phyloP scores from a whole-genome alignment of 305 asterid species.

The Solanum hybrid region DNA sequence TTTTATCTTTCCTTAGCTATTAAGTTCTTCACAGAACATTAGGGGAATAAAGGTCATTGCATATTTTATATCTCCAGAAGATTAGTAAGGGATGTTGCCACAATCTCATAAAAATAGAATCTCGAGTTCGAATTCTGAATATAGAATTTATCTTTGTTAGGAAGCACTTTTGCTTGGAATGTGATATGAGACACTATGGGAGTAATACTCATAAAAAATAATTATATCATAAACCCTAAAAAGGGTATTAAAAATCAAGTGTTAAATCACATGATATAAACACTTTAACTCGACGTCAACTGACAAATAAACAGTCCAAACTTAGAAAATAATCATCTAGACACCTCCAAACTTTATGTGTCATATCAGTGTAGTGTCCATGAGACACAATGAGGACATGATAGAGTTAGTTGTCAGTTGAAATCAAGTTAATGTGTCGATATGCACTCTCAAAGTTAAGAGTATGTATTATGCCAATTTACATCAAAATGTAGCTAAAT shows the following conservation, averaged over 20 bases:
- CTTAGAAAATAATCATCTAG: background rate
- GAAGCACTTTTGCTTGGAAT: background rate
- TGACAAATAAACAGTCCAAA: background rate
- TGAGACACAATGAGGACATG: background rate
- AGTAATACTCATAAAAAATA: background rate
- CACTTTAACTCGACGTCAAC: too few relatives aligned
- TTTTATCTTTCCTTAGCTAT: background rate
- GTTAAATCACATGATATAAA: background rate
- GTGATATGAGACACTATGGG: background rate
- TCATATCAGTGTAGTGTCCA: background rate
- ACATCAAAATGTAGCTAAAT: background rate
- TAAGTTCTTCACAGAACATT: background rate
- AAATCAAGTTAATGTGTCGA: background rate
- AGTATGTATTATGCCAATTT: background rate
- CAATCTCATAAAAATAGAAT: background rate
- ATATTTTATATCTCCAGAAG: background rate
- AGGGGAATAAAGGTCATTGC: background rate
- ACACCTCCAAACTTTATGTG: background rate
- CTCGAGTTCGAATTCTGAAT: background rate
- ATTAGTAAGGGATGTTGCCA: background rate
- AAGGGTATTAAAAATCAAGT: background rate
- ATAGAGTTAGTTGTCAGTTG: background rate
- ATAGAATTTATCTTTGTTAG: background rate
- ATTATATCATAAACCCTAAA: background rate
- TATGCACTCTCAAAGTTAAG: background rate